Evolutionary conservation across 1,139 yeast genomes (phyloP), one percentile per base, ranked within the genome.

Genomic region (Nadsonia commutata): DNA sequence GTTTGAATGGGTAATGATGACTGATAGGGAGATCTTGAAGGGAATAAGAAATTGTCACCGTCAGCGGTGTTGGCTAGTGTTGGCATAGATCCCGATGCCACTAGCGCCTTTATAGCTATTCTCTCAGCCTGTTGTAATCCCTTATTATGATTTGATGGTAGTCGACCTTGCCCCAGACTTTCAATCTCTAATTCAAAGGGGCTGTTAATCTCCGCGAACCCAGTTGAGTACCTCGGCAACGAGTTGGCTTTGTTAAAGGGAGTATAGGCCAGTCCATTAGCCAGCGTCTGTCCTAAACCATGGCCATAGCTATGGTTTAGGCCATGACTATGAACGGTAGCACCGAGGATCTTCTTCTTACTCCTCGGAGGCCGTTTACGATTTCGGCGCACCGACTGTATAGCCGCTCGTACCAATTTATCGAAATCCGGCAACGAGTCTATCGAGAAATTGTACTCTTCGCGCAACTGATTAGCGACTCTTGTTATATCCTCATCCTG

Each of bases 351-450:
- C 16, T 18, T 37, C 17, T 39, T n/a, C 37, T 42, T 52, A 31
- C 48, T 45, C 40, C 55, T 54, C 7, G 63, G 62, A 13, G 75
- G 68, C 46, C 86, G 64, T 54, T 77, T 78, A 48, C 82, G 67
- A 55, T 79, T 79, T 48, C 86, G 63, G 45, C 86, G 63, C 3
- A 77, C 85, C 20, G 80, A 73, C 58, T 90, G 98, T 21, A 90
- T 80, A 0, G 95, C 97, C 2, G 95, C 94, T 31, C 95, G 67
- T 0, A 90, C 96, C 39, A 90, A 70, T 58, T 80, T 81, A 59
- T 86, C 95, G 58, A 90, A 88, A 52, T 88, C 97, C 1, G 67
- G 64, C 36, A 76, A 64, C 22, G 73, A 67, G 2, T 71, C 72
- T 7, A 62, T 63, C 1, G 78, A 73, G 57, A 79, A 88, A 16